Base-by-base conservation (phyloP, 495 filamentous ascomycete species). In the Corynascus novoguineensis region DNA sequence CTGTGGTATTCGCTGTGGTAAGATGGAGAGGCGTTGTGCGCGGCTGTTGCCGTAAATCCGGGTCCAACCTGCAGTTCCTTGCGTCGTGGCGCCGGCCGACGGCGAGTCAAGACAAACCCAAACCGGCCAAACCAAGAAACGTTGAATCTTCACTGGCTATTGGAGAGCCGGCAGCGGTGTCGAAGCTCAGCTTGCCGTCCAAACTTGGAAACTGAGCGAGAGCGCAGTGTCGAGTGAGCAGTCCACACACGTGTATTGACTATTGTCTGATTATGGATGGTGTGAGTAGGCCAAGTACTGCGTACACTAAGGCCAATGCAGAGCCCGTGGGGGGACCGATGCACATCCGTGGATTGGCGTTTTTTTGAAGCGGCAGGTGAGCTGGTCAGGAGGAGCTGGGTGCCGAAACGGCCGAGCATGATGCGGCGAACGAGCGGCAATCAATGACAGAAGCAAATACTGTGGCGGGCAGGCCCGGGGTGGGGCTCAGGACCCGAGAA, bases 321-420 rank as follows among this genome's bases (percentile, higher is more conserved):
- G 35, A 53, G 35, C 15, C 35, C 37, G 35, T 52, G 50, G 50
- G 50, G 34, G 29, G 15, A 15, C 14, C 14, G 22, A 27, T 48
- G 28, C 31, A n/a, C 27, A 55, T 42, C 28, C n/a, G 53, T 28
- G 40, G n/a, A 47, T 32, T 40, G 32, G 53, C 19, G 35, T 12
- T n/a, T 15, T 41, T 17, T 14, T 40, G 53, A 49, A 45, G 53
- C 45, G 17, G 32, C 42, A 35, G 53, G 32, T 35, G 53, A 35
- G 31, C 11, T 46, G 52, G 52, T 44, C 49, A 41, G 37, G 25
- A 34, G 37, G 37, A 40, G 35, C 19, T 25, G 32, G 9, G 8
- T 47, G 49, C 49, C 49, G 21, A 50, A 27, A 50, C 32, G 14
- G 32, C 34, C 17, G 49, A 40, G 14, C 14, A 29, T 15, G 24